Evolutionary conservation across 306 rosid species (phyloP).

Genomic region (Luffa aegyptiaca): DNA sequence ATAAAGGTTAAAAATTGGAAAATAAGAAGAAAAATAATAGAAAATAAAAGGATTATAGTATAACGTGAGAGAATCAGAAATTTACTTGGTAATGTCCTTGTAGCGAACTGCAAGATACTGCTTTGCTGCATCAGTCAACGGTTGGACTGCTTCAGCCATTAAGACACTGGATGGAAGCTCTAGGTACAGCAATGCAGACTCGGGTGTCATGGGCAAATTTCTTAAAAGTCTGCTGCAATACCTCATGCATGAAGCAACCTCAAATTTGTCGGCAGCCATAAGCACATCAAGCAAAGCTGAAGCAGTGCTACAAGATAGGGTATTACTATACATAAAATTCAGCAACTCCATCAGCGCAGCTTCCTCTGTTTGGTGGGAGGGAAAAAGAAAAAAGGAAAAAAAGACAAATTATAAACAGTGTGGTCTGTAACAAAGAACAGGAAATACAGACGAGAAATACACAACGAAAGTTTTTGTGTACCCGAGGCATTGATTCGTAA

Average conservation of each 20-base stretch:
- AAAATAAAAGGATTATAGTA: not conserved
- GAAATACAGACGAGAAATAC: not conserved
- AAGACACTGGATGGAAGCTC: constrained; percentile 92
- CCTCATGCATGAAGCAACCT: constrained; percentile 98
- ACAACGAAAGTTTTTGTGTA: constrained; percentile 4
- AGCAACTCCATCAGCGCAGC: constrained; percentile 92
- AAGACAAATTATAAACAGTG: constrained; percentile 12
- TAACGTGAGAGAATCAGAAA: constrained; percentile 8
- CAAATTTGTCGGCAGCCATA: constrained; percentile 98
- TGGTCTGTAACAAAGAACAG: not conserved
- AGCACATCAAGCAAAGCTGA: constrained; percentile 83
- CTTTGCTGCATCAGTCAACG: constrained; percentile 92
- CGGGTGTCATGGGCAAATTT: constrained; percentile 76
- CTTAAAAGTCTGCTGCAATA: constrained; percentile 67
- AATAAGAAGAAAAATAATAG: not conserved
- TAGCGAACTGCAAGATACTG: constrained; percentile 80
- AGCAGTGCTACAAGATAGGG: constrained; percentile 47
- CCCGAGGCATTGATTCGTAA: constrained; percentile 86
- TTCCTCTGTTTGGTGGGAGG: constrained; percentile 55
- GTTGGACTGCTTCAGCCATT: constrained; percentile 96
- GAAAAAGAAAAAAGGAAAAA: constrained; percentile 22
- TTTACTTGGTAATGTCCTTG: constrained; percentile 83
- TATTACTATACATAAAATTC: constrained; percentile 90
- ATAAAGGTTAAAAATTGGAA: not conserved
- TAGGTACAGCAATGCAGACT: constrained; percentile 83